phyloP scores from a whole-genome alignment of 2,329 filamentous ascomycete species.

The Teratosphaeria destructans region DNA sequence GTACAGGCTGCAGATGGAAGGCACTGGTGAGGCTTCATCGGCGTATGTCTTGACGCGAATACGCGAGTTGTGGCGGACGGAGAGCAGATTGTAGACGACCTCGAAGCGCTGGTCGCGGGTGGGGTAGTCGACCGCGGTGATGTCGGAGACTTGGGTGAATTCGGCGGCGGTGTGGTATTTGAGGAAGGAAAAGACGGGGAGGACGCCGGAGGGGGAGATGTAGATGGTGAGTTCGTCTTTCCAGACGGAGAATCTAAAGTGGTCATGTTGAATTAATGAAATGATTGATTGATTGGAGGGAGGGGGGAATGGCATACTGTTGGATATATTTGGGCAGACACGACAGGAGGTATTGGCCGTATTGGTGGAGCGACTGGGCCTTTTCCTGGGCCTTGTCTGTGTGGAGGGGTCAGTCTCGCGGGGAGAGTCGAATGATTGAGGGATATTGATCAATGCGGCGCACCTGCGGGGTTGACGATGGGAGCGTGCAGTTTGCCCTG shows the following conservation, averaged over 20 bases:
- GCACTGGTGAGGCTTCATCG: conserved; percentile 88
- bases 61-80: conserved; percentile 89
- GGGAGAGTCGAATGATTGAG: neutral
- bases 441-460: neutral
- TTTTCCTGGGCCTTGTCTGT: conserved; percentile 79
- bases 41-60: conserved; percentile 98
- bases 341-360: conserved; percentile 93
- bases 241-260: conserved; percentile 78
- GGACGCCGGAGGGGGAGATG: conserved; percentile 75
- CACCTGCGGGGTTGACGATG: conserved; percentile 67
- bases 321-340: conserved; percentile 96
- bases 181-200: conserved; percentile 87
- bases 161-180: conserved; percentile 97
- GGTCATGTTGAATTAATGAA: neutral
- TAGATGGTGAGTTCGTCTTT: conserved; percentile 81
- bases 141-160: conserved; percentile 84
- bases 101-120: conserved; percentile 94
- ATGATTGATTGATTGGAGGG: neutral
- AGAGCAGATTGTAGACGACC: conserved; percentile 94
- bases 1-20: conserved; percentile 74
- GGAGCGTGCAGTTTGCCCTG: conserved; percentile 57
- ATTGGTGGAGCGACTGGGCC: conserved; percentile 79
- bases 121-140: conserved; percentile 92
- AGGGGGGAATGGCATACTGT: conserved; percentile 42
- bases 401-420: neutral